Evolutionary conservation across 2,329 filamentous ascomycete genomes (phyloP), one percentile per base, ranked within the genome.

Genomic region (Aspergillus sp.): DNA sequence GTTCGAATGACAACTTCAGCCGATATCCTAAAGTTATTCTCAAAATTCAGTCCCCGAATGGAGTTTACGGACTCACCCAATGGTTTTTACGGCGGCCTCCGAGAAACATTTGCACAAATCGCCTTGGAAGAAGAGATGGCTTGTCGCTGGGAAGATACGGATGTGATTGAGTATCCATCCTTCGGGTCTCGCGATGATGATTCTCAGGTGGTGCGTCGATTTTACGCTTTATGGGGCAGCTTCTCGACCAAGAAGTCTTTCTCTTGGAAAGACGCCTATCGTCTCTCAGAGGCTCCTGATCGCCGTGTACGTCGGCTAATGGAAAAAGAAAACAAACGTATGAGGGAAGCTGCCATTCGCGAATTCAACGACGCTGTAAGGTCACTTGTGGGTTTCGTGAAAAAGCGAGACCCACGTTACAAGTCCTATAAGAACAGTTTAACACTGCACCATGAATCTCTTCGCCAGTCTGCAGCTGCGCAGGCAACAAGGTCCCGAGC

Each of bases 301-400:
- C 88, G 95, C 54, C 87, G 90, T 43, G 84, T 92, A 17, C 88
- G 94, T 55, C 87, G 95, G 34, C 72, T 92, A 45, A 96, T 98
- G 89, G 95, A 98, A 74, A 97, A 97, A 77, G 94, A 97, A 74
- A 99, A 99, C 76, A 91, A 89, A 69, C 91, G 90, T 66, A 78
- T 90, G 25, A 86, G 95, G 56, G 93, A 97, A 22, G 91, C 94
- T 57, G 92, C 88, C 3, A 86, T 91, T 11, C 87, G 90, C 59
- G 91, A 97, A 67, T 98, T 97, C 80, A 98, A 97, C 76, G 93
- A 97, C 63, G 91, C 93, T 3, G 92, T 99, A 31, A 83, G 92
- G 60, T 91, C 92, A 7, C 83, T 99, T 13, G 90, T 98, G 2
- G 84, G 88, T 1, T 98, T 98, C 77, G 90, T 94, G 17, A 89